Percentiles rank a stretch among this genome's conserved stretches.
Evolutionary conservation across 1,284 basidiomycete species (phyloP).

Genomic region (Baeospora myosura): DNA sequence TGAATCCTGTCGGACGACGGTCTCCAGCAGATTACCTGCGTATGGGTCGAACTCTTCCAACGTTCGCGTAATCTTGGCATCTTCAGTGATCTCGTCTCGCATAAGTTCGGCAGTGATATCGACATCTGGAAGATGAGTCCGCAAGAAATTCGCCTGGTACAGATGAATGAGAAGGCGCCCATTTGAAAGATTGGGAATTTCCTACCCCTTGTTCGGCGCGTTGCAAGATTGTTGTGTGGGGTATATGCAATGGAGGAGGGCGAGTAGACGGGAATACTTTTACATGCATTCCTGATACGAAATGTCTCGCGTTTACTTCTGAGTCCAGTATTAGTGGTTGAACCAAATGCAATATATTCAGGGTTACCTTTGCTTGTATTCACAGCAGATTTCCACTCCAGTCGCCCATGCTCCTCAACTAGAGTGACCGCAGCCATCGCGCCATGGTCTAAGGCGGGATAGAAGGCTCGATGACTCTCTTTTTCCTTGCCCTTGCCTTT

Average conservation of each 20-base stretch:
- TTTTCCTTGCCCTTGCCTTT: conserved; percentile 24
- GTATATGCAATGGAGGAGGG: conserved; percentile 22
- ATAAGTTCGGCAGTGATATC: conserved; percentile 61
- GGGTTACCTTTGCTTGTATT: conserved; percentile 16
- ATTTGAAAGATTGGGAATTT: neutral
- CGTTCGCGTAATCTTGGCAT: conserved; percentile 27
- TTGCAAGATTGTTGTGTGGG: conserved; percentile 30
- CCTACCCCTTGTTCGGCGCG: conserved; percentile 59
- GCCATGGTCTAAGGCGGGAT: conserved; percentile 51
- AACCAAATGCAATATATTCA: neutral
- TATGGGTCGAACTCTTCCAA: conserved; percentile 47
- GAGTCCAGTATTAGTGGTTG: conserved; percentile 7
- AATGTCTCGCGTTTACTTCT: conserved; percentile 12
- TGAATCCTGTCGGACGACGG: conserved; percentile 25
- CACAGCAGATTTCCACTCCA: conserved; percentile 46
- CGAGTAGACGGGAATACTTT: conserved; percentile 54
- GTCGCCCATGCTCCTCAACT: conserved; percentile 29
- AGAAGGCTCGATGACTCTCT: conserved; percentile 24
- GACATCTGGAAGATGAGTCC: conserved; percentile 62
- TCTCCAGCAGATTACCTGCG: conserved; percentile 43
- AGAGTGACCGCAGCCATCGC: conserved; percentile 47
- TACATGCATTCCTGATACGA: conserved; percentile 22
- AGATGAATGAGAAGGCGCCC: conserved; percentile 2
- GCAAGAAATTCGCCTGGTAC: conserved; percentile 57
- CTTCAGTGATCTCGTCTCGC: conserved; percentile 42